Conservation (phyloP, 805 yeast species). For the Candida pini region DNA sequence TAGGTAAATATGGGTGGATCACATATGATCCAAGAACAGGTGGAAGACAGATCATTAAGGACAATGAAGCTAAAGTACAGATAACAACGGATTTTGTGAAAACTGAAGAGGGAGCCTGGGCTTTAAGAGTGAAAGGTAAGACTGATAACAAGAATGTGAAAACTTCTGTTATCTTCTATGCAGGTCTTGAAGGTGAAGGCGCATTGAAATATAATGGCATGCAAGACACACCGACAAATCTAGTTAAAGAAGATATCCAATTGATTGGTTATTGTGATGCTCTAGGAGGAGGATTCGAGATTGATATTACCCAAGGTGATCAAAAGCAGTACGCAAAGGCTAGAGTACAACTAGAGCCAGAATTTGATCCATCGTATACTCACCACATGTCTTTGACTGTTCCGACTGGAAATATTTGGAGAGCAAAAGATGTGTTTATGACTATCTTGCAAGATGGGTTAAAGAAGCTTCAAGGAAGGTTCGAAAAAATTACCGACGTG, state of each 20-base stretch:
- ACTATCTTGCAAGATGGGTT: conserved; percentile 67
- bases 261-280: conserved; percentile 53
- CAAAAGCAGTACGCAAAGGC: conserved; percentile 38
- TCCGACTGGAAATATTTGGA: conserved; percentile 72
- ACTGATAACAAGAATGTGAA: conserved; percentile 48
- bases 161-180: conserved; percentile 69
- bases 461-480: conserved; percentile 33
- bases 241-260: conserved; percentile 31
- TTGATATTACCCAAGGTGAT: conserved; percentile 53
- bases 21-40: conserved; percentile 83
- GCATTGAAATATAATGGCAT: conserved; percentile 36
- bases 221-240: conserved; percentile 19
- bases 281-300: conserved; percentile 56
- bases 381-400: conserved; percentile 66
- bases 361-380: conserved; percentile 51
- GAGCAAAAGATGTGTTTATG: conserved; percentile 68
- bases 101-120: conserved; percentile 78
- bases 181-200: conserved; percentile 67
- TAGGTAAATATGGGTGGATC: conserved; percentile 80
- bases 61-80: conserved; percentile 55
- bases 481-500: conserved; percentile 20
- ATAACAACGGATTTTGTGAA: conserved; percentile 74
- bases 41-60: conserved; percentile 72
- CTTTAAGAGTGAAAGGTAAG: conserved; percentile 57
- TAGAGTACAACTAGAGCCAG: conserved; percentile 21